phyloP scores from a whole-genome alignment of 192 early-diverging fungal species.

The Kickxella alabastrina region DNA sequence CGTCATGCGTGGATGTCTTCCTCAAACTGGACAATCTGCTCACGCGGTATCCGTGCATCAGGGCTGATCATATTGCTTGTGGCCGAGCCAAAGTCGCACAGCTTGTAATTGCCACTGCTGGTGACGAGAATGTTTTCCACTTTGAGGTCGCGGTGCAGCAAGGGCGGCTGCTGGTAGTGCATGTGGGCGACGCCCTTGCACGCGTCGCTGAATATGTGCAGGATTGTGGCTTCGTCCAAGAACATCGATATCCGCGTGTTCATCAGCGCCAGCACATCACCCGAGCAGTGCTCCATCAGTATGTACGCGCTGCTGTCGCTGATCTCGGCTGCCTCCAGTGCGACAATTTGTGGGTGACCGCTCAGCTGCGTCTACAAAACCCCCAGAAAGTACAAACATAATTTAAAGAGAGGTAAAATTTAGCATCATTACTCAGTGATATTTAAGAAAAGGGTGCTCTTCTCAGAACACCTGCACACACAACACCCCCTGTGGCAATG shows the following conservation, averaged over 20 bases:
- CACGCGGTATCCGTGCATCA: conserved; percentile 46
- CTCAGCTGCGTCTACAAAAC: conserved; percentile 56
- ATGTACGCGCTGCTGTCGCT: conserved; percentile 69
- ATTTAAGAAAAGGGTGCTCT: too few relatives aligned
- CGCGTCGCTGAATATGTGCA: conserved; percentile 83
- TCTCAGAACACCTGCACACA: too few relatives aligned
- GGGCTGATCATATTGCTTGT: conserved; percentile 40
- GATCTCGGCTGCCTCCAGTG: conserved; percentile 70
- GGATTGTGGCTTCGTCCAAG: conserved; percentile 78
- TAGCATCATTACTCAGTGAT: too few relatives aligned
- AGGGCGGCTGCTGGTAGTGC: conserved; percentile 77
- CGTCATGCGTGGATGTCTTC: conserved; percentile 88
- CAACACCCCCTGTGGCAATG: too few relatives aligned
- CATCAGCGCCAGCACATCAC: conserved; percentile 71
- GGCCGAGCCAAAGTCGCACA: conserved; percentile 96
- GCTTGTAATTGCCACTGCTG: conserved; percentile 64
- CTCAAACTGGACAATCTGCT: conserved; percentile 73
- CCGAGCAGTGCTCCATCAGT: conserved; percentile 89
- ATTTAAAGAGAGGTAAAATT: too few relatives aligned
- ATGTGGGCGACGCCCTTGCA: conserved; percentile 86
- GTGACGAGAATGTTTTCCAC: conserved; percentile 80
- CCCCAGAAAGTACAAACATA: not conserved
- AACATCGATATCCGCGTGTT: conserved; percentile 71
- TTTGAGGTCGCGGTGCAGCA: conserved; percentile 83
- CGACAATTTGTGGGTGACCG: conserved; percentile 78